phyloP scores from a whole-genome alignment of 1,139 yeast species.

The Suhomyces wounanorum region DNA sequence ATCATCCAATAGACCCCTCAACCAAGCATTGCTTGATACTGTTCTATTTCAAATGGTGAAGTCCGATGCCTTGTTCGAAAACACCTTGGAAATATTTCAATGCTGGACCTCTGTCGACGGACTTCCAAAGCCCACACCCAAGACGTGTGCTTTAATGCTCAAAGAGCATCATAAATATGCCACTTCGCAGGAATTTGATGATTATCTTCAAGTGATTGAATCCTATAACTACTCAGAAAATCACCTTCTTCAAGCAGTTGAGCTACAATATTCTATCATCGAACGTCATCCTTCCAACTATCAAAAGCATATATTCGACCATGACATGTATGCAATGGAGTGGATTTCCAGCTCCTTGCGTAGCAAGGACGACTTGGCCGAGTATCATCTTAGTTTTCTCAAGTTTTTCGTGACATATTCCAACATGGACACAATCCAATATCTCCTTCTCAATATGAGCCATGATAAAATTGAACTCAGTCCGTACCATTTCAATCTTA shows the following conservation, averaged over 20 bases:
- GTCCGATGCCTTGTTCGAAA: constrained; percentile 38
- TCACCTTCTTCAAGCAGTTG: constrained; percentile 26
- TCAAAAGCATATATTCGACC: constrained; percentile 28
- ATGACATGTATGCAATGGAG: constrained; percentile 23
- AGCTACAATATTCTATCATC: constrained; percentile 30
- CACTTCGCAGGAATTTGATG: constrained; percentile 27
- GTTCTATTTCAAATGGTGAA: constrained; percentile 28
- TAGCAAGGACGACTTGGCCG: constrained; percentile 17
- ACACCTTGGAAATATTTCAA: constrained; percentile 26
- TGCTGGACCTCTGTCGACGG: constrained; percentile 31
- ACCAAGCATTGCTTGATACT: constrained; percentile 31
- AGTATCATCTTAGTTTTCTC: constrained; percentile 23
- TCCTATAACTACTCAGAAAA: constrained; percentile 25
- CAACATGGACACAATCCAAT: constrained; percentile 27
- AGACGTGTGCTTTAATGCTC: constrained; percentile 30
- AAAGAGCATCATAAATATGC: constrained; percentile 37
- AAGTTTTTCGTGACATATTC: constrained; percentile 22
- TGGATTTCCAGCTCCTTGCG: constrained; percentile 20
- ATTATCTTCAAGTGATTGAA: constrained; percentile 25
- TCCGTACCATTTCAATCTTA: constrained; percentile 21
- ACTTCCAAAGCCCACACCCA: constrained; percentile 28
- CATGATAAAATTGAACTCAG: constrained; percentile 19
- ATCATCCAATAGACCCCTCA: constrained; percentile 22
- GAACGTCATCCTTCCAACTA: constrained; percentile 28
- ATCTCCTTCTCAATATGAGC: constrained; percentile 20